Percentiles rank a stretch among this genome's conserved stretches.
phyloP scores from a whole-genome alignment of 2,329 filamentous ascomycete genomes.

The Ceratocystis diversiconidia region DNA sequence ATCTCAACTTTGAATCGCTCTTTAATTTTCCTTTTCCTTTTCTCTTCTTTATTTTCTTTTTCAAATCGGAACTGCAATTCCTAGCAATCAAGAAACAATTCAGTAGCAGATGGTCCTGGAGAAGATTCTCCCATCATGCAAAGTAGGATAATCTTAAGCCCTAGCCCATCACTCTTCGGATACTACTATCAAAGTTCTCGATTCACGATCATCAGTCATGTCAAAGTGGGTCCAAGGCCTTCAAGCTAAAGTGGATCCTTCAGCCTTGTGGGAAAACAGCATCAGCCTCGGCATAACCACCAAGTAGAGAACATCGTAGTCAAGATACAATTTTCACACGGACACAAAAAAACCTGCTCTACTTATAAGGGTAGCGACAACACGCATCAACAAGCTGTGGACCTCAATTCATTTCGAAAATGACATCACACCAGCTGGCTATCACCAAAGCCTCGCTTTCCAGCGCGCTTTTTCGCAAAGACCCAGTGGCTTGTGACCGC shows the following conservation, averaged over 20 bases:
- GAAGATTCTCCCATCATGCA: too few relatives aligned
- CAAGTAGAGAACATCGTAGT: neutral
- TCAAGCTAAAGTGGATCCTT: slow-evolving; percentile 1
- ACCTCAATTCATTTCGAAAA: neutral
- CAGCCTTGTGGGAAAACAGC: slow-evolving; percentile 5
- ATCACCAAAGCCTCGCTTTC: slow-evolving; percentile 70
- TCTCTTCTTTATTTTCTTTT: neutral
- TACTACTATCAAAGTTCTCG: too few relatives aligned
- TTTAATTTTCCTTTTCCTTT: neutral
- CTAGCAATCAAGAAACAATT: too few relatives aligned
- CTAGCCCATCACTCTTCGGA: too few relatives aligned
- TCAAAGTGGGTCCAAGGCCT: too few relatives aligned
- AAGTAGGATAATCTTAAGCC: too few relatives aligned
- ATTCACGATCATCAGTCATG: too few relatives aligned
- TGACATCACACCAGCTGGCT: slow-evolving; percentile 50
- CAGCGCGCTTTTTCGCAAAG: slow-evolving; percentile 57
- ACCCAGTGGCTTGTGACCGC: slow-evolving; percentile 54
- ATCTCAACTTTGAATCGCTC: neutral
- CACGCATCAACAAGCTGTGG: neutral
- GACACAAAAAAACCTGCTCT: neutral
- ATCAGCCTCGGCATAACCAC: neutral
- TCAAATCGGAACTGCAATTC: neutral
- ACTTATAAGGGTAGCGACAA: neutral
- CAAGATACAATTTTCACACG: neutral
- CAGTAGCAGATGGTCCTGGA: too few relatives aligned